A percentile compares a stretch with the other conserved stretches of the same genome.
Evolutionary conservation across 2,329 filamentous ascomycete genomes (phyloP).

Genomic region (Exserohilum turcica): DNA sequence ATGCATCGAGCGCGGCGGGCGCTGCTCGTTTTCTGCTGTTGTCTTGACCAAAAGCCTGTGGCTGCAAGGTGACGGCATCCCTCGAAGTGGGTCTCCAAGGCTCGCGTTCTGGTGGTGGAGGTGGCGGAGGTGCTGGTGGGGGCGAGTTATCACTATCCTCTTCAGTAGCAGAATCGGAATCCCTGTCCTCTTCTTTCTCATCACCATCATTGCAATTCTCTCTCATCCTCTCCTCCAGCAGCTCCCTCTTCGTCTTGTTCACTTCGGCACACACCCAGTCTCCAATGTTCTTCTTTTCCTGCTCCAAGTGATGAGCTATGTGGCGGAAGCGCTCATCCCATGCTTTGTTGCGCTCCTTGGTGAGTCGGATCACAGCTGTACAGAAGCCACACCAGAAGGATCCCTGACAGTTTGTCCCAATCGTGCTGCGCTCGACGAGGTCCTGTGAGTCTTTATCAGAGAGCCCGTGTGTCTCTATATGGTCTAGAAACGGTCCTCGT

Average conservation of each 20-base stretch:
- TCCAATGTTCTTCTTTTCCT: conserved; percentile 57
- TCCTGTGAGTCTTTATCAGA: conserved; percentile 34
- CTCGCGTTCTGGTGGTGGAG: not conserved
- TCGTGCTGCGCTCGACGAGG: conserved; percentile 60
- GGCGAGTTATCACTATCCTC: conserved; percentile 1
- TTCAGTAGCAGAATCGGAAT: conserved; percentile 11
- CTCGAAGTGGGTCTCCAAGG: not conserved
- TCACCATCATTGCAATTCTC: conserved; percentile 27
- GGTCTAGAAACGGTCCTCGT: conserved; percentile 63
- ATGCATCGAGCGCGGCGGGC: not conserved
- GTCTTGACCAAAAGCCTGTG: not conserved
- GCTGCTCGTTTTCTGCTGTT: not conserved
- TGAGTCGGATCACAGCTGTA: conserved; percentile 57
- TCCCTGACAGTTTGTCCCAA: conserved; percentile 67
- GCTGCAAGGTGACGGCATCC: not conserved
- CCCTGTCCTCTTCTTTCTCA: conserved; percentile 11
- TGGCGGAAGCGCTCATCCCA: conserved; percentile 71
- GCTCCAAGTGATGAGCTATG: conserved; percentile 73
- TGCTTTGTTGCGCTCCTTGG: conserved; percentile 58
- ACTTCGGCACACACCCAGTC: conserved; percentile 60
- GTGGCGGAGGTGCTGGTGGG: not conserved
- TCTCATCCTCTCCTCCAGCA: conserved; percentile 25
- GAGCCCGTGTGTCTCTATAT: conserved; percentile 62
- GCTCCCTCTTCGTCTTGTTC: conserved; percentile 42
- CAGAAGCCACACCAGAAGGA: conserved; percentile 93